Evolutionary conservation across 1,139 yeast genomes (phyloP), one percentile per base, ranked within the genome.

Genomic region (Wickerhamomyces sp.): DNA sequence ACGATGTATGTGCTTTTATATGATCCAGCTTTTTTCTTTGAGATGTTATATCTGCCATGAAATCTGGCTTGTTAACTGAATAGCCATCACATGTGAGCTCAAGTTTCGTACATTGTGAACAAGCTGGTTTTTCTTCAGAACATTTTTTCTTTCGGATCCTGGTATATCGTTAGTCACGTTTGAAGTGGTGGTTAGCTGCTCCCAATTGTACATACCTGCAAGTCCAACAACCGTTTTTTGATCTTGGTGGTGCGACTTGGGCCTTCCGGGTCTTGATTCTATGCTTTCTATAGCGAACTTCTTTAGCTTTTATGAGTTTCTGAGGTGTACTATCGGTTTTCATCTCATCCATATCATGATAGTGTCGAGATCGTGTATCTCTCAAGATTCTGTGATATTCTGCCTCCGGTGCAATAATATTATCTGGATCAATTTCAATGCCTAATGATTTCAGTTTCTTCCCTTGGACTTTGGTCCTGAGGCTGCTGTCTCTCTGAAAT

Each of bases 221-320:
- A 6, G 82, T 80, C 86, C 86, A 80, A 51, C 87, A 80, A 0
- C 87, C 87, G 28, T 63, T 67, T 46, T 73, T 73, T 1, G 82
- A 77, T 41, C 82, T 62, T 12, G 71, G 65, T 12, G 15, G 8
- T 6, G 55, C 60, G 22, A 54, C 42, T 3, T 48, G 37, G 5
- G 31, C 36, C 32, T 35, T 39, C 31, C 41, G 40, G 18, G 35
- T 14, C 6, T 14, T 18, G n/a, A 14, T 20, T 15, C 36, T 33
- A 17, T 25, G 21, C 15, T 10, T 13, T n/a, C 33, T 19, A 17
- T 24, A 21, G 20, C 22, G 5, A 7, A 28, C 8, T n/a, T 28
- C 18, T 4, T 7, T 9, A n/a, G n/a, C n/a, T n/a, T n/a, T n/a
- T n/a, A n/a, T n/a, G n/a, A n/a, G n/a, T n/a, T n/a, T n/a, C n/a